Evolutionary conservation across 345 rosid genomes (phyloP).

Genomic region (Atalantia buxifolia): DNA sequence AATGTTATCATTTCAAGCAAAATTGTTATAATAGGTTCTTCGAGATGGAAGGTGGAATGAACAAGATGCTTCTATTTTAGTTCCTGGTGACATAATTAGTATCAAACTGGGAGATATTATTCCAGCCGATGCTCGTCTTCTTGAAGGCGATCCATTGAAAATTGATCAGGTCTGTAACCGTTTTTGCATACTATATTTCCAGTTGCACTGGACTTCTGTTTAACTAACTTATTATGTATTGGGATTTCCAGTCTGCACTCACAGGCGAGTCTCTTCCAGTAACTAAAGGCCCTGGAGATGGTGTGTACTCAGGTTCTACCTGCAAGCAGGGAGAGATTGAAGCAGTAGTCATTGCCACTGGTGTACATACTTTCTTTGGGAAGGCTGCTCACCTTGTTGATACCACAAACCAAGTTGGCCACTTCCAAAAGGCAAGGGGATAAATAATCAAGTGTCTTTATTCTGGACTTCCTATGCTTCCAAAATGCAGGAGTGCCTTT

Average conservation of each 20-base stretch:
- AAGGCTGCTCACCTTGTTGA: constrained; percentile 99
- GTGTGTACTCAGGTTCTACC: constrained; percentile 95
- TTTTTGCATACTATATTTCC: neutral
- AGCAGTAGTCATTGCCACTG: constrained; percentile 93
- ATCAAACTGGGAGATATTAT: constrained; percentile 92
- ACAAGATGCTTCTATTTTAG: constrained; percentile 85
- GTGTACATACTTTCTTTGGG: constrained; percentile 98
- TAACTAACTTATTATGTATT: constrained; percentile 6
- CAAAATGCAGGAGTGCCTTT: neutral
- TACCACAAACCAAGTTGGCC: constrained; percentile 98
- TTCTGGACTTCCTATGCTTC: neutral
- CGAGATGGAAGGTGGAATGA: constrained; percentile 97
- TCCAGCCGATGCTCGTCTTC: constrained; percentile 97
- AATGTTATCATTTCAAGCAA: neutral
- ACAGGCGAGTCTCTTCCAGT: constrained; percentile 99
- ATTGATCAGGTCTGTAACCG: constrained; percentile 70
- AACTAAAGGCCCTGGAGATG: constrained; percentile 95
- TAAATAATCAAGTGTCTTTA: neutral
- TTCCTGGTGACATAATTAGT: constrained; percentile 90
- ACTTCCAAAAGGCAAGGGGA: constrained; percentile 80
- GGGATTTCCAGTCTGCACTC: constrained; percentile 76
- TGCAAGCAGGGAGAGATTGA: constrained; percentile 99
- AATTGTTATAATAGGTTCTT: constrained; percentile 57
- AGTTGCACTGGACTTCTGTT: constrained; percentile 6
- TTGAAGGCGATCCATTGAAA: constrained; percentile 94